A percentile compares a stretch with the other conserved stretches of the same genome.
These are phyloP conservation scores for Psilocybe subaeruginosa DNA, from an alignment of 768 basidiomycete genomes.

Conservation along the genomic window DNA sequence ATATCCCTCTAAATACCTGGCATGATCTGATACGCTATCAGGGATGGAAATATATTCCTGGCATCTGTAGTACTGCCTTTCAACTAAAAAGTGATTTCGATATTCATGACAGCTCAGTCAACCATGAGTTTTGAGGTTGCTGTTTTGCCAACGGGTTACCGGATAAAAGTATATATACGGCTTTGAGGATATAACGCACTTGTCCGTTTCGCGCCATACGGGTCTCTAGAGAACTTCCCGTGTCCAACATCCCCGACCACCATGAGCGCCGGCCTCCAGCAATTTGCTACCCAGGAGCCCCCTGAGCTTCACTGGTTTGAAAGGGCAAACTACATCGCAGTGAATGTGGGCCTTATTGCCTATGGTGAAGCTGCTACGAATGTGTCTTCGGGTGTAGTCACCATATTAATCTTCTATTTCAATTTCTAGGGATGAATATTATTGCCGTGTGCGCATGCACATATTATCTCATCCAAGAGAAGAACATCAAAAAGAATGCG, in stretches of 20 bases:
- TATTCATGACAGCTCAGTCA: no score
- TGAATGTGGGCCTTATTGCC: constrained; percentile 9
- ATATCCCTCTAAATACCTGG: no score
- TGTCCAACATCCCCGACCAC: not conserved
- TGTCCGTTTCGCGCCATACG: no score
- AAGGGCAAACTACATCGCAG: constrained; percentile 7
- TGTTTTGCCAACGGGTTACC: no score
- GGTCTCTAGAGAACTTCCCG: not conserved
- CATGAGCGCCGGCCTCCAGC: not conserved
- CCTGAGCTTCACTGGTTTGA: constrained; percentile 4
- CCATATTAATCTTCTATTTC: not conserved
- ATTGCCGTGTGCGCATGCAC: constrained; percentile 8
- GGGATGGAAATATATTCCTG: no score
- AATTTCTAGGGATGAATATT: not conserved
- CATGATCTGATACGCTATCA: no score
- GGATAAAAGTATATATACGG: no score
- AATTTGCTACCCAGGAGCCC: constrained; percentile 4
- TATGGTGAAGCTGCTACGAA: constrained; percentile 4
- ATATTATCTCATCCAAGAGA: not conserved
- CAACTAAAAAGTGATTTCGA: no score
- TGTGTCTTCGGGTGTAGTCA: no score
- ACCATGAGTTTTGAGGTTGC: no score
- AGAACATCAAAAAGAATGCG: constrained; percentile 1
- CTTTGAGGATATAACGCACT: no score
- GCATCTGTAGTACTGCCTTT: no score